Evolutionary conservation across 169 alveolate species (phyloP).

Genomic region (Plasmodium cynomolgi): DNA sequence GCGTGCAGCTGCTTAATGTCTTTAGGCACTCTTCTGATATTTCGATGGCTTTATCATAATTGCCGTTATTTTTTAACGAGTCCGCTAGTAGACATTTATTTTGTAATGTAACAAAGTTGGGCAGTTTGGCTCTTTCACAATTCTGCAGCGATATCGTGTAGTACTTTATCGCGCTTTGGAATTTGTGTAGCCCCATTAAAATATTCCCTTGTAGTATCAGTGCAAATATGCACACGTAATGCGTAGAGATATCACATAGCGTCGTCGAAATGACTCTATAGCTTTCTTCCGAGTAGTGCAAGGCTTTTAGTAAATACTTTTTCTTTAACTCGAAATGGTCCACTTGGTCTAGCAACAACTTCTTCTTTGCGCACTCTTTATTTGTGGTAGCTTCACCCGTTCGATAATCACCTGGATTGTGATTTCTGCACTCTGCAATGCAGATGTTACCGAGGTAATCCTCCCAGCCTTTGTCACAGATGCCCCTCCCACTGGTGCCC

Average conservation of each 20-base stretch:
- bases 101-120: conserved; percentile 42
- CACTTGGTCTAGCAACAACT: background rate
- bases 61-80: conserved; percentile 68
- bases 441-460: background rate
- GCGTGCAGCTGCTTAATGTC: background rate
- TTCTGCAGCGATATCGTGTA: conserved; percentile 46
- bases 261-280: conserved; percentile 26
- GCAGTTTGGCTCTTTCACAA: conserved; percentile 41
- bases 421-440: background rate
- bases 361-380: background rate
- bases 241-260: conserved; percentile 37
- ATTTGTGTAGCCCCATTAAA: conserved; percentile 43
- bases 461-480: background rate
- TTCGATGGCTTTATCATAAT: conserved; percentile 61
- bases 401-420: background rate
- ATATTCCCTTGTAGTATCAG: conserved; percentile 42
- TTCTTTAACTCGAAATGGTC: conserved; percentile 15
- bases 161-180: conserved; percentile 44
- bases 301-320: conserved; percentile 28
- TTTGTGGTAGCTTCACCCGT: background rate
- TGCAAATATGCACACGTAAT: conserved; percentile 25
- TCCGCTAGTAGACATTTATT: conserved; percentile 64
- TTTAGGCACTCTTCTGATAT: conserved; percentile 63
- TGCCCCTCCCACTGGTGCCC: background rate
- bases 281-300: conserved; percentile 29